These are phyloP conservation scores for Didymosphaeria variabile DNA, from an alignment of 2,329 filamentous ascomycete species.

Conservation along the genomic window DNA sequence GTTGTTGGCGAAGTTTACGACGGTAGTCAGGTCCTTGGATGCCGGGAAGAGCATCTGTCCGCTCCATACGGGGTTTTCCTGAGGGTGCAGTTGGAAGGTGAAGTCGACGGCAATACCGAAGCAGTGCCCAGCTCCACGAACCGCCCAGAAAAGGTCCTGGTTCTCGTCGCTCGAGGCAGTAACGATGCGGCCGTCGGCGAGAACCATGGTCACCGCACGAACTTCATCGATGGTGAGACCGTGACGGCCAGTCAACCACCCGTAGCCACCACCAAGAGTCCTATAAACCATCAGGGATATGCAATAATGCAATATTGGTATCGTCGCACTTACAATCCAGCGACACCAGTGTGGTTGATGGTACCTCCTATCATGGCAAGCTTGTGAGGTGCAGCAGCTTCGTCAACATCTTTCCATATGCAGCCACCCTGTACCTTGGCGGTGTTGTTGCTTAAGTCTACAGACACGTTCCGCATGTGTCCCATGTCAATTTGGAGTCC, in stretches of 20 bases:
- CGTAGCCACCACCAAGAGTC: constrained; percentile 8
- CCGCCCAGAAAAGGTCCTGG: constrained; percentile 39
- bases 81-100: constrained; percentile 5
- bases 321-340: not conserved
- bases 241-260: constrained; percentile 4
- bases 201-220: constrained; percentile 24
- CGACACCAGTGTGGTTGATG: constrained; percentile 6
- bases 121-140: constrained; percentile 26
- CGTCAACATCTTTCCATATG: constrained; percentile 6
- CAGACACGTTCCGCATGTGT: not conserved
- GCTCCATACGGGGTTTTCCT: constrained; percentile 3
- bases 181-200: constrained; percentile 29
- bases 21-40: not conserved
- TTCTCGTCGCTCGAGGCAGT: constrained; percentile 28
- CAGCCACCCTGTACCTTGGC: constrained; percentile 9
- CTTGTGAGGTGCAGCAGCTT: not conserved
- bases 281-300: not conserved
- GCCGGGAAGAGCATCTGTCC: constrained; percentile 2
- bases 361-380: constrained; percentile 5
- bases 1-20: constrained; percentile 8
- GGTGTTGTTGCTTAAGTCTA: constrained; percentile 7
- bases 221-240: constrained; percentile 1
- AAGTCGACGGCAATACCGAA: constrained; percentile 7
- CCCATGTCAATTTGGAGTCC: constrained; percentile 7
- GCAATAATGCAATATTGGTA: not conserved